Evolutionary conservation across 768 basidiomycete species (phyloP), one percentile per base, ranked within the genome.

Genomic region (Cytidiella melzeri): DNA sequence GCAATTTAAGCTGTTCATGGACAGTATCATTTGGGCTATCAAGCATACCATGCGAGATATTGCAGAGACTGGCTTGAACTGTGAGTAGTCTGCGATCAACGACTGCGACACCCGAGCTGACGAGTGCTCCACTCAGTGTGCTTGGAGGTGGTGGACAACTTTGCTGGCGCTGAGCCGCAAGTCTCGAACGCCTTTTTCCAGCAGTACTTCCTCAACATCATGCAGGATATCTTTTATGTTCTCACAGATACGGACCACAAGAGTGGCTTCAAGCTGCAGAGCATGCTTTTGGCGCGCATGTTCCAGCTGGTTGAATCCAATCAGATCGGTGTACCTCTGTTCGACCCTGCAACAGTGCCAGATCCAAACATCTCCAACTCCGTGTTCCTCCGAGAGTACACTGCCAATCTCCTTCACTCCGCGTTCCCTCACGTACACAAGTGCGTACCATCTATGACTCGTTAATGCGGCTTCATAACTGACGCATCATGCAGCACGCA

Each of bases 1-100:
- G 41, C 91, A 96, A 69, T 97, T 98, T 79, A 97, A 96, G 71
- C 72, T 98, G 51, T 88, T 96, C 67, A 97, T 96, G 83, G 95
- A 98, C 67, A 93, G 92, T 52, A 88, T 97, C 56, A 86, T 95
- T 45, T 99, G 96, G 95, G 95, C 93, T n/a, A 95, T 97, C 73
- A 99, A 99, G 68, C 96, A 99, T 71, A 97, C 92, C 13, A 93
- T 96, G 92, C 81, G 95, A 47, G 95, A 98, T 67, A 96, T 99
- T 54, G 91, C 92, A 4, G 95, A 98, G 63, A 89, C 86, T 38
- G 88, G 88, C 38, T 67, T 91, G 51, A 88, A 84, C 60, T 63
- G 88, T 91, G 69, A 47, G 78, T 15, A 69, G 2, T 15, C 23
- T 19, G 15, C 18, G 19, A 19, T 5, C 19, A 20, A 42, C 25